phyloP scores from a whole-genome alignment of 441 rosid genomes.

The Gossypium gossypioides region DNA sequence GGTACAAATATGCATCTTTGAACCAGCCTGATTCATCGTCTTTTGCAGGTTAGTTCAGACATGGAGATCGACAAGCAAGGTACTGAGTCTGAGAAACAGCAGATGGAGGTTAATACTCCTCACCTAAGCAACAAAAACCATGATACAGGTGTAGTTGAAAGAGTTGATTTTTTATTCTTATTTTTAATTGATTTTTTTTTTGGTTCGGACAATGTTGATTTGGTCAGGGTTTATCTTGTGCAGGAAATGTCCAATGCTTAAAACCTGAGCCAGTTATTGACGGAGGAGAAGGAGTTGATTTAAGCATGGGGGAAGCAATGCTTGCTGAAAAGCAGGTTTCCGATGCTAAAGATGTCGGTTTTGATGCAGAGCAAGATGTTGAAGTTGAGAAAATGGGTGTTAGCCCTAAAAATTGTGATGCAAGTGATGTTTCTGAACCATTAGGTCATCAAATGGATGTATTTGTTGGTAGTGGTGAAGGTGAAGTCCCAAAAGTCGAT shows the following conservation, averaged over 20 bases:
- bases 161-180: constrained; percentile 24
- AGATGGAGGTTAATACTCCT: constrained; percentile 17
- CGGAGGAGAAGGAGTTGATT: constrained; percentile 19
- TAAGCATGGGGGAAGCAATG: constrained; percentile 8
- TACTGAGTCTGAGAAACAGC: constrained; percentile 13
- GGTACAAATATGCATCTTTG: background rate
- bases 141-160: constrained; percentile 28
- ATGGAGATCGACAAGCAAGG: constrained; percentile 18
- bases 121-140: constrained; percentile 8
- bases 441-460: background rate
- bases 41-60: constrained; percentile 16
- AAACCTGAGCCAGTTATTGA: constrained; percentile 17
- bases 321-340: constrained; percentile 15
- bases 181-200: constrained; percentile 22
- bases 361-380: constrained; percentile 14
- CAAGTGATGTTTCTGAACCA: constrained; percentile 10
- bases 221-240: constrained; percentile 28
- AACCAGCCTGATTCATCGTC: background rate
- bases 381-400: background rate
- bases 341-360: constrained; percentile 9
- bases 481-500: constrained; percentile 9
- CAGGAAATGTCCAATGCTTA: constrained; percentile 29
- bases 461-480: constrained; percentile 8
- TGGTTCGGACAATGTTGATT: constrained; percentile 29
- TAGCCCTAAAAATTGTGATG: constrained; percentile 1